These are phyloP conservation scores for Phaseolus lunatus DNA, from an alignment of 306 rosid genomes.

Conservation along the genomic window DNA sequence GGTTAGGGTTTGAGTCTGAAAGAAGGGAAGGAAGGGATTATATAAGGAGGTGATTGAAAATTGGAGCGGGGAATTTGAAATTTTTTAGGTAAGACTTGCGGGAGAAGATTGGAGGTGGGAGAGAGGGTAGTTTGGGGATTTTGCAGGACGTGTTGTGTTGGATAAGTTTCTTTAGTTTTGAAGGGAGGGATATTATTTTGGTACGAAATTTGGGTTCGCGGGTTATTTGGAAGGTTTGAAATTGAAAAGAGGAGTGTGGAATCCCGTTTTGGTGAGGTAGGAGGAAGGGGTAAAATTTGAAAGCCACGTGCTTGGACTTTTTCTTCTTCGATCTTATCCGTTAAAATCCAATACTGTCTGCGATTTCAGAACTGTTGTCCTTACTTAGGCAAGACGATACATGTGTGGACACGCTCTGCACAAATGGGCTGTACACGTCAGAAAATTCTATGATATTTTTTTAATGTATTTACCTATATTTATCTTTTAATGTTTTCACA, in stretches of 20 bases:
- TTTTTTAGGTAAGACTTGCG: neutral
- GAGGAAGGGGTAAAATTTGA: neutral
- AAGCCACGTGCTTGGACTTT: neutral
- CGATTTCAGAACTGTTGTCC: neutral
- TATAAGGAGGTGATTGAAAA: constrained; percentile 18
- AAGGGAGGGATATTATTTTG: neutral
- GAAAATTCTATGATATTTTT: neutral
- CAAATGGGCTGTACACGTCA: neutral
- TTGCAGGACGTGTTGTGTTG: neutral
- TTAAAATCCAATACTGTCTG: neutral
- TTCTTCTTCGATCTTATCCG: neutral
- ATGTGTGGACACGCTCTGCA: neutral
- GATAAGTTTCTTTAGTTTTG: neutral
- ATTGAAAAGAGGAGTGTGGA: neutral
- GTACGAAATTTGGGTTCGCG: constrained; percentile 29
- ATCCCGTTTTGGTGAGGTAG: neutral
- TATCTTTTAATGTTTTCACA: too few relatives aligned
- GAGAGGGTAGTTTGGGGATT: constrained; percentile 21
- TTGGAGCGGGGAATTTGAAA: constrained; percentile 32
- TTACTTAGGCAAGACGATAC: too few relatives aligned
- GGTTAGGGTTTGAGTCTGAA: neutral
- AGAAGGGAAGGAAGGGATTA: neutral
- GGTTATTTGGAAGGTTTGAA: neutral
- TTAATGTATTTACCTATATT: too few relatives aligned
- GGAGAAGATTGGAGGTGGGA: constrained; percentile 4